phyloP scores from a whole-genome alignment of 2,329 filamentous ascomycete species.

The Pseudogymnoascus sp. region DNA sequence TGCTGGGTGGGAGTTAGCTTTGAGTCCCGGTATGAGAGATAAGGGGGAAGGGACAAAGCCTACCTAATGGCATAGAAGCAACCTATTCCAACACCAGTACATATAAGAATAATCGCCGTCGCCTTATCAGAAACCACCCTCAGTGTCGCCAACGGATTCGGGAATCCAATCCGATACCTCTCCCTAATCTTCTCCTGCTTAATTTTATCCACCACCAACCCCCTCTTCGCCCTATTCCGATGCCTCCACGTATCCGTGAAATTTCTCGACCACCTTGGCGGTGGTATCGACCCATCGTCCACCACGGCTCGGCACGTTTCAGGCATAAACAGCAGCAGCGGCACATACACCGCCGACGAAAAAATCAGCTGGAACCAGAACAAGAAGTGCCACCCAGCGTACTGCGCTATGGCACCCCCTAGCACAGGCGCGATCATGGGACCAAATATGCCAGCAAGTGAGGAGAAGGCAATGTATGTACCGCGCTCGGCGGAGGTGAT shows the following conservation, averaged over 20 bases:
- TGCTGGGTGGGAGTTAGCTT: slow-evolving; percentile 25
- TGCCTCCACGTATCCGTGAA: slow-evolving; percentile 36
- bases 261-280: slow-evolving; percentile 49
- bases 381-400: slow-evolving; percentile 52
- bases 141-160: slow-evolving; percentile 38
- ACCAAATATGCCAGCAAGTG: slow-evolving; percentile 47
- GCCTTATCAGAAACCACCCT: slow-evolving; percentile 37
- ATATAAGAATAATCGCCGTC: slow-evolving; percentile 39
- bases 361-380: slow-evolving; percentile 43
- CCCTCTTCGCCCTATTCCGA: slow-evolving; percentile 15
- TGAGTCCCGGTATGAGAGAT: not conserved
- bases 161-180: slow-evolving; percentile 21
- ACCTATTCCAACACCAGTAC: slow-evolving; percentile 37
- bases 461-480: slow-evolving; percentile 61
- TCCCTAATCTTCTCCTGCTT: slow-evolving; percentile 26
- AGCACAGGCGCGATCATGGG: slow-evolving; percentile 49
- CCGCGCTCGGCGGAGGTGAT: slow-evolving; percentile 53
- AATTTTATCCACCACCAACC: slow-evolving; percentile 15
- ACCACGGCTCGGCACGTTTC: slow-evolving; percentile 46
- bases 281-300: slow-evolving; percentile 49
- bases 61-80: slow-evolving; percentile 40
- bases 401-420: slow-evolving; percentile 51
- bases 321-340: slow-evolving; percentile 37
- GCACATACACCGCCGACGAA: slow-evolving; percentile 17
- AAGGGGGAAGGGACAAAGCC: no score